Evolutionary conservation across 2,329 filamentous ascomycete genomes (phyloP), one percentile per base, ranked within the genome.

Genomic region (Ceratocystis harringtonii): DNA sequence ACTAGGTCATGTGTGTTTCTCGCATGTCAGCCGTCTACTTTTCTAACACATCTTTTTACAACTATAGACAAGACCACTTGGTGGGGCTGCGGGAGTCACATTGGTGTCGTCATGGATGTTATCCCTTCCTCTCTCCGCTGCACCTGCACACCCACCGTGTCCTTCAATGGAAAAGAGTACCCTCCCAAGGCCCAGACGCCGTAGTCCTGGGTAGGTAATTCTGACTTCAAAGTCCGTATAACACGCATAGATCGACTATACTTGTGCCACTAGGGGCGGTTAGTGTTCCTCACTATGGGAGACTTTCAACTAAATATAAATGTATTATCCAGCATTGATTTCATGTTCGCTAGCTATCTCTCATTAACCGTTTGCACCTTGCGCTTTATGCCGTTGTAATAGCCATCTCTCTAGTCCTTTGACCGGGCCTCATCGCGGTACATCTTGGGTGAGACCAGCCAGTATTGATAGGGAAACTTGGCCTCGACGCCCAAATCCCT

Each of bases 401-500:
- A 5, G 6, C 12, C 12, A 28, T n/a, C 12, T n/a, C 28, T 25
- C 28, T 30, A 36, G 30, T 17, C 55, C 28, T 43, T 22, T 58
- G 44, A 8, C 28, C 5, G 22, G 30, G 15, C 57, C 28, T 2
- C 19, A 30, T 58, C 8, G 7, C 7, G 69, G 12, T 64, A 67
- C 32, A 65, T 62, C 30, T 62, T 65, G 70, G 74, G 75, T 8
- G 68, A 69, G 1, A 75, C 77, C 8, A 77, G 73, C 32, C 72
- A 70, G 69, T 83, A 84, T 73, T 95, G 90, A 69, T 84, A 84
- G 0, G 90, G 83, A 82, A 86, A 87, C 70, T 86, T 78, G 4
- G 92, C 83, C 66, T 84, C 77, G 2, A 92, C 84, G 8, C 83
- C 84, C 41, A 95, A 77, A 69, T 90, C 82, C 68, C 88, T 81